Conservation (phyloP, 768 basidiomycete genomes). For the Tricholoma sp. region DNA sequence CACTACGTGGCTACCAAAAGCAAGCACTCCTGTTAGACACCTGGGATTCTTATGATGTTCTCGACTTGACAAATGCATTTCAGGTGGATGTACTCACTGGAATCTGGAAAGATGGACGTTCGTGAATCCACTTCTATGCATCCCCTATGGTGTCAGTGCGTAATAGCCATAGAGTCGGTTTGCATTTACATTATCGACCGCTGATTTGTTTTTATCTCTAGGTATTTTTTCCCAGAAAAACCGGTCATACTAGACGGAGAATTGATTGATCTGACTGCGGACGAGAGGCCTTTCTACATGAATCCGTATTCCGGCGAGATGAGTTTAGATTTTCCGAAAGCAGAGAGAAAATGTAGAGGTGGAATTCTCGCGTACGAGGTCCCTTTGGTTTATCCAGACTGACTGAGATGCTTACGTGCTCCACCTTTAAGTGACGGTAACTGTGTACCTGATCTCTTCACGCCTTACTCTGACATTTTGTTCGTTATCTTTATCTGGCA, state of each 20-base stretch:
- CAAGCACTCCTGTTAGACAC: conserved; percentile 72
- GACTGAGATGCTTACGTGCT: background rate
- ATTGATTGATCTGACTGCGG: conserved; percentile 74
- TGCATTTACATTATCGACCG: conserved; percentile 1
- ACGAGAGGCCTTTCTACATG: conserved; percentile 80
- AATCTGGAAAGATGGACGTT: conserved; percentile 67
- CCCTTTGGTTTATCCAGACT: conserved; percentile 15
- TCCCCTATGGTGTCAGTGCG: conserved; percentile 91
- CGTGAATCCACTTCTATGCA: conserved; percentile 75
- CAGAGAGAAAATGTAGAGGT: conserved; percentile 71
- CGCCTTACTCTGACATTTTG: conserved; percentile 1
- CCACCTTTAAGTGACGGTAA: conserved; percentile 11
- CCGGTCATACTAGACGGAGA: conserved; percentile 38
- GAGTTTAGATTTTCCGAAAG: conserved; percentile 77
- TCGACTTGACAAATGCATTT: background rate
- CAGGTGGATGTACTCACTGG: conserved; percentile 91
- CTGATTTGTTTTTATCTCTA: conserved; percentile 20
- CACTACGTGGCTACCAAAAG: conserved; percentile 84
- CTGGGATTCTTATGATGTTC: background rate
- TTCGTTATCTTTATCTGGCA: conserved; percentile 1
- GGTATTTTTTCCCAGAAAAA: conserved; percentile 70
- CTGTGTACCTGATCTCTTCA: background rate
- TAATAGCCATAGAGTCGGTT: background rate
- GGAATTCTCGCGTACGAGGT: conserved; percentile 83
- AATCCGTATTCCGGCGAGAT: conserved; percentile 91